Evolutionary conservation across 345 rosid genomes (phyloP), one percentile per base, ranked within the genome.

Genomic region (Durio zibethinus): DNA sequence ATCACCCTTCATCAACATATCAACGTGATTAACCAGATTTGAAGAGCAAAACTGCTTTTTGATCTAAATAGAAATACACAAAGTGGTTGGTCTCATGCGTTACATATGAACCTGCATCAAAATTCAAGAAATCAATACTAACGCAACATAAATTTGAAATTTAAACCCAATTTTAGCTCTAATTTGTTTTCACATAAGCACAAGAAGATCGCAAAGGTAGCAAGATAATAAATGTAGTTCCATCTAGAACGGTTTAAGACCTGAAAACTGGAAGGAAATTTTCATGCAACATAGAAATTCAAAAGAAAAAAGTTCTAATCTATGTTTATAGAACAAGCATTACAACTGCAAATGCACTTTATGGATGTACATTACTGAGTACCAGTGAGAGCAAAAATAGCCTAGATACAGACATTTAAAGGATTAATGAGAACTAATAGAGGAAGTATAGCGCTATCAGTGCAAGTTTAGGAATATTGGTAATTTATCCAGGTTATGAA

Each of bases 11-110:
- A 63, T 29, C 43, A 23, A 63, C 45, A 42, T 27, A 29, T 31
- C 75, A 43, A 71, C 77, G 53, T 52, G 42, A 66, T 47, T 80
- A 91, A 48, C 98, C 99, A 0, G 99, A 95, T 86, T 95, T 95
- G 97, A 95, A 95, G 78, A 95, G 92, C 80, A 93, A 86, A 76
- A 95, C 90, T 14, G 98, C 98, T 82, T 90, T 95, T 83, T 95
- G 94, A 75, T 93, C 99, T 80, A 93, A 86, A 82, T 93, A 93
- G 87, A 95, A 95, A 85, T 95, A 95, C 40, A 95, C 92, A 70
- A 95, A 93, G 89, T 90, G 96, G 88, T 95, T 91, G 29, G 99
- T 95, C 87, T 95, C 99, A 9, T 95, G 99, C 21, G 99, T 95
- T 78, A 94, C 99, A 21, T 94, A 93, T 31, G 99, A 94, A 75